These are phyloP conservation scores for Calonectria pseudoturangicola DNA, from an alignment of 2,329 filamentous ascomycete genomes.

Conservation along the genomic window DNA sequence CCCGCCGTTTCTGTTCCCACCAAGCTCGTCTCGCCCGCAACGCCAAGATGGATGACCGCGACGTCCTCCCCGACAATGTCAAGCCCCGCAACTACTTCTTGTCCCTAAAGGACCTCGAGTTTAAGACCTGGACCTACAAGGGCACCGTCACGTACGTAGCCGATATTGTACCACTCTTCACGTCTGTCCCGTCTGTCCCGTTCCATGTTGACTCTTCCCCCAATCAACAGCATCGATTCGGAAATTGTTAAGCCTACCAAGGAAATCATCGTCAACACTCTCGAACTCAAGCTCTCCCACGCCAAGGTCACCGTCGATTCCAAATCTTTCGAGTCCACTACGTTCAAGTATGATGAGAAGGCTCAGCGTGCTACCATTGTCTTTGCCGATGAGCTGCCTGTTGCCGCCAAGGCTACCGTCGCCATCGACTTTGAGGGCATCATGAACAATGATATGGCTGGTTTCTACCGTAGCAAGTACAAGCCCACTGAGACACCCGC, in stretches of 20 bases:
- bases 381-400: constrained; percentile 83
- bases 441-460: constrained; percentile 93
- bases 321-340: constrained; percentile 75
- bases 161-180: constrained; percentile 10
- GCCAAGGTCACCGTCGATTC: constrained; percentile 76
- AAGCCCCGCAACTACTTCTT: constrained; percentile 92
- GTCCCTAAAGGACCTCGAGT: constrained; percentile 88
- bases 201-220: constrained; percentile 36
- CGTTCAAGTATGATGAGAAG: constrained; percentile 87
- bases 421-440: constrained; percentile 85
- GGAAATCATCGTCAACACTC: constrained; percentile 88
- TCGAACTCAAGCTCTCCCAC: constrained; percentile 85
- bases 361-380: constrained; percentile 88
- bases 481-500: constrained; percentile 84
- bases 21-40: constrained; percentile 60
- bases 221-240: constrained; percentile 78
- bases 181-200: constrained; percentile 28
- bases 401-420: constrained; percentile 79
- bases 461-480: constrained; percentile 96
- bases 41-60: constrained; percentile 73
- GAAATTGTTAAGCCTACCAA: constrained; percentile 83
- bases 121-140: constrained; percentile 84
- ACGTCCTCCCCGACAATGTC: constrained; percentile 78
- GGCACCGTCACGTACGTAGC: constrained; percentile 79
- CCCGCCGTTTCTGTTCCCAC: constrained; percentile 59